These are phyloP conservation scores for Narthecium ossifragum DNA, from an alignment of 106 monocot genomes.

Conservation along the genomic window DNA sequence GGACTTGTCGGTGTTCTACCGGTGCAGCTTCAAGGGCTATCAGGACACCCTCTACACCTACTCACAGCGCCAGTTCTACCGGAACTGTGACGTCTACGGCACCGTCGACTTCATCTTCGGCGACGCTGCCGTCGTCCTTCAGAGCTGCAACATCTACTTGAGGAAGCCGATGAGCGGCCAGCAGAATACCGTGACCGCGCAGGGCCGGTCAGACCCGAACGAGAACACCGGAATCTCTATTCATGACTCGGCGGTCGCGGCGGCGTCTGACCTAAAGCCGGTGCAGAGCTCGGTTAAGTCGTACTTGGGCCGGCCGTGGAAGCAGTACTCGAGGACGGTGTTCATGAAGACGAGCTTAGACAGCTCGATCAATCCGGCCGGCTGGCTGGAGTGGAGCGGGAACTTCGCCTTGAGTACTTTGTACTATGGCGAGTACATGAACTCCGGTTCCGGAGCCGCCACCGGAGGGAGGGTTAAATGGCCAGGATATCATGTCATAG, in stretches of 20 bases:
- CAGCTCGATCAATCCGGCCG: neutral
- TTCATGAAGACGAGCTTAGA: neutral
- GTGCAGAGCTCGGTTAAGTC: neutral
- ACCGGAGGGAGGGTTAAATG: neutral
- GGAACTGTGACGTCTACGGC: slow-evolving; percentile 1
- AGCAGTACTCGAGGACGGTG: slow-evolving; percentile 1
- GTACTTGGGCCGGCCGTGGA: neutral
- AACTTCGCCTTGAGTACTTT: neutral
- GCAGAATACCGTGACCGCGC: neutral
- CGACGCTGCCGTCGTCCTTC: neutral
- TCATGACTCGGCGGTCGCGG: neutral
- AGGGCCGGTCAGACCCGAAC: neutral
- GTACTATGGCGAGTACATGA: neutral
- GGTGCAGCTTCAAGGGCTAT: neutral
- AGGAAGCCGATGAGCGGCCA: neutral
- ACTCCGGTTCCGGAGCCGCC: neutral
- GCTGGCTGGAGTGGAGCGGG: neutral
- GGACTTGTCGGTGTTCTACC: neutral
- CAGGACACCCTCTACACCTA: neutral
- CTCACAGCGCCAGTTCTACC: neutral
- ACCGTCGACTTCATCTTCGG: slow-evolving; percentile 1
- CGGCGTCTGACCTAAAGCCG: neutral
- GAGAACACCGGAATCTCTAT: neutral
- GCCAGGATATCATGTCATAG: neutral
- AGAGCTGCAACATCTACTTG: neutral